Evolutionary conservation across 768 basidiomycete species (phyloP).

Genomic region (Sarcomyxa edulis): DNA sequence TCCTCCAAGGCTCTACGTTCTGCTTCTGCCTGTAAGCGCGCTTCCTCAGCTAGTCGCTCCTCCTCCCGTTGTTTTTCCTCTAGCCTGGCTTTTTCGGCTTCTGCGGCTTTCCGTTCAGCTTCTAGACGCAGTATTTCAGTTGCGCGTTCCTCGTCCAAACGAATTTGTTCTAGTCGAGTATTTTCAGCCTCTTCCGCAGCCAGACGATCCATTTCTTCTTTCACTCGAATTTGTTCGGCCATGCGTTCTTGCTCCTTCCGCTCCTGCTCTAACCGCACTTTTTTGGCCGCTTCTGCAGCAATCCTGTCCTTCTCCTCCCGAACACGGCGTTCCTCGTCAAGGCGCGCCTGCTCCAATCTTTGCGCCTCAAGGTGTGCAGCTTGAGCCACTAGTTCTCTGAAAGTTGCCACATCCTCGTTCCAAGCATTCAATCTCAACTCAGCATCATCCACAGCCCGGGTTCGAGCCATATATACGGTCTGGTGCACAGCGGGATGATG

Average conservation of each 20-base stretch:
- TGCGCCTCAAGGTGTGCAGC: slow-evolving; percentile 35
- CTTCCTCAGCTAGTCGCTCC: slow-evolving; percentile 15
- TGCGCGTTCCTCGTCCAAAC: slow-evolving; percentile 14
- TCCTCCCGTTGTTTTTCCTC: too few relatives aligned
- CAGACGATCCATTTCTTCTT: slow-evolving; percentile 11
- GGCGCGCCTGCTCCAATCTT: slow-evolving; percentile 32
- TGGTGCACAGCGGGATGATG: slow-evolving; percentile 42
- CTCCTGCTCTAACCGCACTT: slow-evolving; percentile 11
- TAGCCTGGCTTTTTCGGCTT: slow-evolving; percentile 1
- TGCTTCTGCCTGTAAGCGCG: slow-evolving; percentile 13
- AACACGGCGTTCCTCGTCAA: slow-evolving; percentile 26
- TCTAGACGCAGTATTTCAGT: slow-evolving; percentile 10
- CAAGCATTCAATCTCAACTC: slow-evolving; percentile 44
- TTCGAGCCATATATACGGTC: slow-evolving; percentile 41
- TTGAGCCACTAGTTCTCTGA: slow-evolving; percentile 34
- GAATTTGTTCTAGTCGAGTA: slow-evolving; percentile 15
- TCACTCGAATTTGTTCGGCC: slow-evolving; percentile 12
- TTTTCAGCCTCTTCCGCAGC: slow-evolving; percentile 14
- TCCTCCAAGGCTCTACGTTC: slow-evolving; percentile 16
- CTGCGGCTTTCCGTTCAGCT: slow-evolving; percentile 7
- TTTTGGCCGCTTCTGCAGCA: slow-evolving; percentile 22
- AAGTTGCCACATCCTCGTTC: slow-evolving; percentile 36
- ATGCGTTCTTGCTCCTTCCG: slow-evolving; percentile 8
- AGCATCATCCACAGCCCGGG: slow-evolving; percentile 43
- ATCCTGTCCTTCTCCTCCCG: slow-evolving; percentile 30